Evolutionary conservation across 139 green algal genomes (phyloP).

Genomic region (Picocystis salinarum): DNA sequence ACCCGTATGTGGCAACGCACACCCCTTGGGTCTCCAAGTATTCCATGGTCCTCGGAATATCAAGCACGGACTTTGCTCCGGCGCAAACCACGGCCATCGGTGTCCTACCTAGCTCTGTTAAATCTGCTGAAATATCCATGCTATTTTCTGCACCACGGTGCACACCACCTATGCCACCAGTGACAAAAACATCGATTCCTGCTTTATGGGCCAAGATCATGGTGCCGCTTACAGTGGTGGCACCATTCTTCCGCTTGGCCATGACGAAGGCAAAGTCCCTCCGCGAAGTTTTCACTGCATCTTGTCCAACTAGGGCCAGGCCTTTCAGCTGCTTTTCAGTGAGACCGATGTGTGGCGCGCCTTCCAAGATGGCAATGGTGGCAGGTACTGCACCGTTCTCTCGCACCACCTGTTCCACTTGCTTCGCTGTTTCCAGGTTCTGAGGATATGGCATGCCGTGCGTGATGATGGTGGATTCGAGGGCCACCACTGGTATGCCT

Average conservation of each 20-base stretch:
- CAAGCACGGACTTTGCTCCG: conserved; percentile 82
- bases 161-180: conserved; percentile 59
- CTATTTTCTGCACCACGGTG: conserved; percentile 55
- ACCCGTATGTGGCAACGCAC: conserved; percentile 50
- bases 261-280: conserved; percentile 60
- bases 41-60: conserved; percentile 91
- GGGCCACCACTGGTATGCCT: conserved; percentile 56
- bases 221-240: conserved; percentile 87
- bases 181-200: conserved; percentile 65
- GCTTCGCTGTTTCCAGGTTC: conserved; percentile 63
- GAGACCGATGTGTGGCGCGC: conserved; percentile 41
- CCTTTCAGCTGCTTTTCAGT: conserved; percentile 27
- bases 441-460: conserved; percentile 95
- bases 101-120: conserved; percentile 70
- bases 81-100: conserved; percentile 85
- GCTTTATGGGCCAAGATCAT: conserved; percentile 67
- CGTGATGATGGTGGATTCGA: conserved; percentile 91
- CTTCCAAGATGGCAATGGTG: conserved; percentile 79
- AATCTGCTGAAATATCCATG: conserved; percentile 76
- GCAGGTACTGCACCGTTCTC: conserved; percentile 55
- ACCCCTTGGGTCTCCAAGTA: conserved; percentile 84
- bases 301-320: conserved; percentile 28
- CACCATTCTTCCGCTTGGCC: conserved; percentile 36
- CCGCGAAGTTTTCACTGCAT: conserved; percentile 55
- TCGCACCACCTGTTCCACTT: conserved; percentile 69